Conservation (phyloP, 129 eudicot species). For the Escallonia herrerae region DNA sequence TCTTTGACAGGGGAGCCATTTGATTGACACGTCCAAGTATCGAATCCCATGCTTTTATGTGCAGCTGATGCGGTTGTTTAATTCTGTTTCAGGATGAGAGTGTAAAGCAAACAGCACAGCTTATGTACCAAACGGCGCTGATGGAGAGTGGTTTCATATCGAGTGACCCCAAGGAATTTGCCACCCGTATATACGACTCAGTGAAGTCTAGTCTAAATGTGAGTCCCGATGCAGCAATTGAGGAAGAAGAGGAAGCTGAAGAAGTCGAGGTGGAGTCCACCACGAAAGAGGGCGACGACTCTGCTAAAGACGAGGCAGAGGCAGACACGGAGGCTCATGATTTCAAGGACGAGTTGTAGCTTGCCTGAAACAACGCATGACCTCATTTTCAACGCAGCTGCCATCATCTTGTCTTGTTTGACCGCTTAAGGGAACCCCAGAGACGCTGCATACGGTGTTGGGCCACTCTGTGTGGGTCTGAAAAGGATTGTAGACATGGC, state of each 20-base stretch:
- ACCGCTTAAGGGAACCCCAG: too few relatives aligned
- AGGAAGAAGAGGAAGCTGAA: constrained; percentile 74
- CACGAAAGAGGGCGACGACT: constrained; percentile 28
- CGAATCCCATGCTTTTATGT: not conserved
- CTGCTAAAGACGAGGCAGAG: constrained; percentile 3
- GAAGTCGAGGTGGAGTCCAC: constrained; percentile 40
- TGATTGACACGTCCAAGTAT: not conserved
- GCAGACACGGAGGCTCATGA: not conserved
- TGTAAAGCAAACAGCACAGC: constrained; percentile 71
- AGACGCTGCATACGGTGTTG: too few relatives aligned
- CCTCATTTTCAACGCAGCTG: too few relatives aligned
- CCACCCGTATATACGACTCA: constrained; percentile 58
- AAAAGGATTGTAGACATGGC: too few relatives aligned
- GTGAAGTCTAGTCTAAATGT: constrained; percentile 61
- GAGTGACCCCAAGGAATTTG: constrained; percentile 75
- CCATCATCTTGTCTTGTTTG: too few relatives aligned
- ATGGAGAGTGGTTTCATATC: constrained; percentile 77
- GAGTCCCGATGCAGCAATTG: constrained; percentile 65
- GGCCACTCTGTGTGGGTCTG: too few relatives aligned
- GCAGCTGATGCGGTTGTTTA: not conserved
- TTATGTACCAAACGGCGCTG: constrained; percentile 83
- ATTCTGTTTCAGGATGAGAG: constrained; percentile 35
- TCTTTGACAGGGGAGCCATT: not conserved
- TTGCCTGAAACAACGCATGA: not conserved
- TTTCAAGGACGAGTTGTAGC: constrained; percentile 77